These are phyloP conservation scores for Phytophthora podocarpi DNA, from an alignment of 352 stramenopile genomes.

Conservation along the genomic window DNA sequence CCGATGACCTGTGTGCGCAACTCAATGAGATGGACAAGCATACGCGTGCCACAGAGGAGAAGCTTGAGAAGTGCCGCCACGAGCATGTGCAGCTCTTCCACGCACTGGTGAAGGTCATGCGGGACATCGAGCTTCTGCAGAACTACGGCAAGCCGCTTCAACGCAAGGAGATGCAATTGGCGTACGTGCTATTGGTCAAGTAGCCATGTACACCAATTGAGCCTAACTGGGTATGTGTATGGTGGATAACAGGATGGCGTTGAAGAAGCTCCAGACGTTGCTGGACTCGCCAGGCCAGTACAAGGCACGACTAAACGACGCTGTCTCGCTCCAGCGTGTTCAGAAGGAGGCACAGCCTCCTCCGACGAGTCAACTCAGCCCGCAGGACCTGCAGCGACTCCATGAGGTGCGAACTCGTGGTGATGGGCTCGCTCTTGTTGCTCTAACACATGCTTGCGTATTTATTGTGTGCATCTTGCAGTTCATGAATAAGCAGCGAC, in stretches of 20 bases:
- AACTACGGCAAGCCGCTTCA: conserved; percentile 87
- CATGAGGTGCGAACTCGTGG: conserved; percentile 54
- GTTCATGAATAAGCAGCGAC: conserved; percentile 87
- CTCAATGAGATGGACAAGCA: conserved; percentile 86
- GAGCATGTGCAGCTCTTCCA: conserved; percentile 87
- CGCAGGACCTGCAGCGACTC: conserved; percentile 75
- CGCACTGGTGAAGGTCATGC: conserved; percentile 87
- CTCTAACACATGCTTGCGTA: not conserved
- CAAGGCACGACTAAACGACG: conserved; percentile 86
- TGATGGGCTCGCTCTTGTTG: too few relatives aligned
- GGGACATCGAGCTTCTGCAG: conserved; percentile 88
- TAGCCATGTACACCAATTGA: not conserved
- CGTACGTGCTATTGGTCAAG: conserved; percentile 48
- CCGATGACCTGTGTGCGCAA: conserved; percentile 71
- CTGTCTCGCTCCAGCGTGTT: conserved; percentile 71
- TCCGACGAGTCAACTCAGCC: conserved; percentile 61
- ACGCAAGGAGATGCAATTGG: conserved; percentile 75
- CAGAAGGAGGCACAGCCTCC: conserved; percentile 52
- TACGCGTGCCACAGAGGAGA: conserved; percentile 80
- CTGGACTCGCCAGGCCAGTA: conserved; percentile 85
- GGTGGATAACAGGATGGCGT: conserved; percentile 49
- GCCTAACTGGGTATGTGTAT: conserved; percentile 8
- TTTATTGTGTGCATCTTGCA: conserved; percentile 27
- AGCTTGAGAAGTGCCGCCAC: conserved; percentile 84
- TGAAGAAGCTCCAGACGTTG: conserved; percentile 86